Evolutionary conservation across 306 rosid species (phyloP).

Genomic region (Pueraria montana): DNA sequence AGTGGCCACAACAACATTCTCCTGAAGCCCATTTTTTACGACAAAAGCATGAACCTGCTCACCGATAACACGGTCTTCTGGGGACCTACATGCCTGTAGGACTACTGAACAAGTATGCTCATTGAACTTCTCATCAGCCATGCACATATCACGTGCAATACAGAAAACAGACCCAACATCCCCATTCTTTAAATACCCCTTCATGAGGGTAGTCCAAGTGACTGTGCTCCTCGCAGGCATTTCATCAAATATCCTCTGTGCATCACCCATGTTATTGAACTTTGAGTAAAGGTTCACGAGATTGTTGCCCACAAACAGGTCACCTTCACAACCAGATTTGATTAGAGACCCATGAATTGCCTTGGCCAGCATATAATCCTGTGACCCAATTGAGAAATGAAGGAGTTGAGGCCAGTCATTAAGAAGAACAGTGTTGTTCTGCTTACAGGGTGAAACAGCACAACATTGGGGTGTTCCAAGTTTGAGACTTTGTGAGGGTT

Average conservation of each 20-base stretch:
- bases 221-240: conserved; percentile 58
- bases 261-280: conserved; percentile 51
- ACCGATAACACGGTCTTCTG: conserved; percentile 39
- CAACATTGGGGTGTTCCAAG: conserved; percentile 34
- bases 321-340: conserved; percentile 51
- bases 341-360: conserved; percentile 62
- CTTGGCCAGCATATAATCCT: conserved; percentile 52
- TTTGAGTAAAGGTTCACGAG: conserved; percentile 58
- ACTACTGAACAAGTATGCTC: conserved; percentile 68
- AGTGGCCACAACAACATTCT: conserved; percentile 58
- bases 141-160: conserved; percentile 54
- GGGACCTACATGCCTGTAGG: conserved; percentile 55
- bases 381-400: conserved; percentile 55
- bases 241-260: conserved; percentile 61
- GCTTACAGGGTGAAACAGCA: conserved; percentile 28
- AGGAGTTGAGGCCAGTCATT: conserved; percentile 62
- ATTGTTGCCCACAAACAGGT: conserved; percentile 57
- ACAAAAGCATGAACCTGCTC: conserved; percentile 61
- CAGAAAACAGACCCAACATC: conserved; percentile 51
- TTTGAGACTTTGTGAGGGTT: conserved; percentile 28
- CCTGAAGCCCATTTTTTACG: conserved; percentile 56
- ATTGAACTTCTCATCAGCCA: conserved; percentile 54
- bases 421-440: not conserved
- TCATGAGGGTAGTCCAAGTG: conserved; percentile 70
- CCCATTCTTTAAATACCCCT: conserved; percentile 55